Evolutionary conservation across 2,329 filamentous ascomycete genomes (phyloP).

Genomic region (Fusarium staphyleae): DNA sequence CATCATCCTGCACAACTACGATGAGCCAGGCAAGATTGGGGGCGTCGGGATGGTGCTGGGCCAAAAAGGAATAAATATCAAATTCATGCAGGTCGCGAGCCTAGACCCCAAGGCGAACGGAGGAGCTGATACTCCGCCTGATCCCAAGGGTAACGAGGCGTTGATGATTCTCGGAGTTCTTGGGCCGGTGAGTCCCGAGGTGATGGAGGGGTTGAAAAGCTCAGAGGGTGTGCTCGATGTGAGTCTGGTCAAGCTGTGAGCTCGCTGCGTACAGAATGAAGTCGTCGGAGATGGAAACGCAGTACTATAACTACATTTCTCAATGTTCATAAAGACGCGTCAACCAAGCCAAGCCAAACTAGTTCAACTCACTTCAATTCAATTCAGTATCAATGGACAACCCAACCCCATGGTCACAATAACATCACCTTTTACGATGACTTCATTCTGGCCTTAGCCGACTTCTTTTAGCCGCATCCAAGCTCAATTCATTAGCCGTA

Average conservation of each 20-base stretch:
- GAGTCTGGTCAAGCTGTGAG: constrained; percentile 56
- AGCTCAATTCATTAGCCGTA: constrained; percentile 1
- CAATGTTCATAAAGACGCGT: neutral
- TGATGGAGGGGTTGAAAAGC: constrained; percentile 56
- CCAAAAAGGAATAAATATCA: constrained; percentile 76
- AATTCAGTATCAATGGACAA: too few relatives aligned
- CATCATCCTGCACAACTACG: constrained; percentile 82
- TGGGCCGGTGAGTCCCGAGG: constrained; percentile 65
- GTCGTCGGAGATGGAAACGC: too few relatives aligned
- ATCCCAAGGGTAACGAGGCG: constrained; percentile 65
- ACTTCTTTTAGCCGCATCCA: neutral
- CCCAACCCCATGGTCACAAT: neutral
- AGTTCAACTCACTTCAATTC: too few relatives aligned
- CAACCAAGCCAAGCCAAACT: too few relatives aligned
- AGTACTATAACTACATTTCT: neutral
- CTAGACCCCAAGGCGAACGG: constrained; percentile 48
- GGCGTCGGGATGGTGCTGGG: constrained; percentile 76
- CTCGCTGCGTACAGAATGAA: too few relatives aligned
- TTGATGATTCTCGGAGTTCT: constrained; percentile 84
- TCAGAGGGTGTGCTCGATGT: constrained; percentile 64
- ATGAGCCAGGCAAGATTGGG: constrained; percentile 83
- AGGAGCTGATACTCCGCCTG: constrained; percentile 34
- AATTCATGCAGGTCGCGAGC: constrained; percentile 76
- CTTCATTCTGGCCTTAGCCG: constrained; percentile 24
- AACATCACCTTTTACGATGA: constrained; percentile 13